A percentile compares a stretch with the other conserved stretches of the same genome.
These are phyloP conservation scores for Lactifluus subvellereus DNA, from an alignment of 768 basidiomycete species.

Conservation along the genomic window DNA sequence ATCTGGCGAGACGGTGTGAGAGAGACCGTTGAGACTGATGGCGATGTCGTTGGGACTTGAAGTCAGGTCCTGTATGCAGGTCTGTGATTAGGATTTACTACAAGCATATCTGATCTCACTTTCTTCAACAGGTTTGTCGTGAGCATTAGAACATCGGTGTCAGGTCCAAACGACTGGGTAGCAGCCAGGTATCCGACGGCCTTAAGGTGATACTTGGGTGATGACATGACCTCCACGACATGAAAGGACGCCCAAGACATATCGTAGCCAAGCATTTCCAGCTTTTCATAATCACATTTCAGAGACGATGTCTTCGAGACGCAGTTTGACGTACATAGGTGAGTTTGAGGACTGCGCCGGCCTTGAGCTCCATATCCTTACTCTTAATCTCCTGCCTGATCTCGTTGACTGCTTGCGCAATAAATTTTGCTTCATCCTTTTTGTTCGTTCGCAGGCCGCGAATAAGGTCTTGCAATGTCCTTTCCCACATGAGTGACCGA, in stretches of 20 bases:
- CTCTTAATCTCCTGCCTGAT: conserved; percentile 85
- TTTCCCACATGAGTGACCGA: conserved; percentile 76
- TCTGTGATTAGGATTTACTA: conserved; percentile 22
- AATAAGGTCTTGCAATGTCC: conserved; percentile 92
- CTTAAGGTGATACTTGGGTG: conserved; percentile 85
- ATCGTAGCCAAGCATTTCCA: conserved; percentile 95
- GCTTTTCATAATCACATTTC: conserved; percentile 41
- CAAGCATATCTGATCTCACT: conserved; percentile 39
- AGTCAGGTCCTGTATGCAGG: conserved; percentile 60
- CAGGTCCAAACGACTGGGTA: conserved; percentile 81
- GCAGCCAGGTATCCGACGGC: conserved; percentile 94
- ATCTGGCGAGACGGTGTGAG: conserved; percentile 79
- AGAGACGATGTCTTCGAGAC: conserved; percentile 20
- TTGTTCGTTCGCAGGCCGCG: conserved; percentile 94
- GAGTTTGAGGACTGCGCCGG: conserved; percentile 89
- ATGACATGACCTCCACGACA: conserved; percentile 98
- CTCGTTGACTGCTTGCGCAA: conserved; percentile 89
- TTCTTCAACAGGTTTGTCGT: conserved; percentile 96
- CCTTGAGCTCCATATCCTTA: conserved; percentile 97
- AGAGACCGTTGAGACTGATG: conserved; percentile 73
- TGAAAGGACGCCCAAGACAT: conserved; percentile 96
- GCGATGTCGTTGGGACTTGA: conserved; percentile 72
- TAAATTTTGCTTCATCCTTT: conserved; percentile 87
- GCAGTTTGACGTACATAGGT: conserved; percentile 71
- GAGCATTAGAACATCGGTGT: conserved; percentile 96